Base-by-base conservation (phyloP, 1,284 basidiomycete genomes). In the Moniliophthora roreri region DNA sequence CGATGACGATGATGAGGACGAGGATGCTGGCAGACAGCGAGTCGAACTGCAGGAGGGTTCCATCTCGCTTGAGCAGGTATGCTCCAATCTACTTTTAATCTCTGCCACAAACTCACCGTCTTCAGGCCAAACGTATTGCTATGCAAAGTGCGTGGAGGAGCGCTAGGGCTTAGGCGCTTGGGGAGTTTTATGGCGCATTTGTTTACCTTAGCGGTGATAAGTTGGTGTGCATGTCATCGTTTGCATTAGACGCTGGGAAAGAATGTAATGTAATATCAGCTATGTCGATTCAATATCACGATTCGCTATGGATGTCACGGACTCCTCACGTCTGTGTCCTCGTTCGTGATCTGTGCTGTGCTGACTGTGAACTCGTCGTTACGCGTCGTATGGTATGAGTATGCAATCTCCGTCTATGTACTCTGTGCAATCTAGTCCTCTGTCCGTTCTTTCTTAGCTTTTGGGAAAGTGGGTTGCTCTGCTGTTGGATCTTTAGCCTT, bases 61-160 rank as follows among this genome's bases (percentile, higher is more conserved):
- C 24, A 94, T 95, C 65, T 88, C 89, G 10, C 77, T 95, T 58
- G 93, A 95, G 60, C 93, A 95, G 81, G 91, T 91, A 63, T 50
- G 79, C 67, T 37, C 9, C 13, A 24, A 58, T 51, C 26, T 41
- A 35, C 42, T 42, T 45, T 21, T 40, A 3, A 7, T 32, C 1
- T 50, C 47, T 35, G 36, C 54, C 23, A 38, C 0, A 35, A 28
- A n/a, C 47, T 49, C 15, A 55, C 56, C 48, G 50, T 51, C 49
- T 52, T 58, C 48, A 44, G 85, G 85, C 85, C 20, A 76, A 81
- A 54, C 80, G 85, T 44, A 88, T 88, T 59, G 79, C 85, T 24
- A 79, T 88, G 80, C 86, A 88, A 63, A 88, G 86, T 59, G 85
- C 86, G 32, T 88, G 85, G 85, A 78, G 85, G 63, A 74, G 80